Conservation (phyloP, 208 protist species). For the Phytomonas serpens region DNA sequence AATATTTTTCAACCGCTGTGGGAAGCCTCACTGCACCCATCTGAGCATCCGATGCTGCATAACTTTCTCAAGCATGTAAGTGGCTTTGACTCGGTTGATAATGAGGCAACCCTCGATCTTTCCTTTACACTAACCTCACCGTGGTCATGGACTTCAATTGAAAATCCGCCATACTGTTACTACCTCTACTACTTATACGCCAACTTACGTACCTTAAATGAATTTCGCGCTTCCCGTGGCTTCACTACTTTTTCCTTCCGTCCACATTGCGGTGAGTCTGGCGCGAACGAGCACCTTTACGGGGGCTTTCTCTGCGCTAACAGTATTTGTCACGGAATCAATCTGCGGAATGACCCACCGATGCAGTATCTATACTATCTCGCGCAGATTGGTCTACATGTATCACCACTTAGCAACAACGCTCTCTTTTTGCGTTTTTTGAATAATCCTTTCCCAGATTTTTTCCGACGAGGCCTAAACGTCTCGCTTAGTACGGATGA, state of each 20-base stretch:
- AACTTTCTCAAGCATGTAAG: conserved; percentile 95
- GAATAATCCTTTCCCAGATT: conserved; percentile 95
- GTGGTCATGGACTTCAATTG: conserved; percentile 87
- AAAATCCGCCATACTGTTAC: conserved; percentile 99
- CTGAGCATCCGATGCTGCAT: conserved; percentile 92
- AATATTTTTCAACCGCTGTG: conserved; percentile 99
- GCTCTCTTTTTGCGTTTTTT: conserved; percentile 96
- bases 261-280: conserved; percentile 97
- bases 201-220: conserved; percentile 97
- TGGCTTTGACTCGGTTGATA: conserved; percentile 98
- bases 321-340: conserved; percentile 98
- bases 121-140: conserved; percentile 79
- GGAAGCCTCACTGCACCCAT: conserved; percentile 95
- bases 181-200: conserved; percentile 98
- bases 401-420: conserved; percentile 99
- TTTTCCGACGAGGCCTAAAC: conserved; percentile 96
- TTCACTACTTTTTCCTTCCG: conserved; percentile 95
- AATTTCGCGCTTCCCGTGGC: conserved; percentile 84
- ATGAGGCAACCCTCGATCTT: conserved; percentile 95
- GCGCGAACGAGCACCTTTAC: conserved; percentile 91
- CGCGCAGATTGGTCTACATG: conserved; percentile 96
- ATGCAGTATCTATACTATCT: conserved; percentile 99
- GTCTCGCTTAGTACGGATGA: conserved; percentile 97
- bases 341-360: conserved; percentile 89
- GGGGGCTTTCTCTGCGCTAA: conserved; percentile 93